phyloP scores from a whole-genome alignment of 257 asterid genomes.

The Fraxinus quadrangulata region DNA sequence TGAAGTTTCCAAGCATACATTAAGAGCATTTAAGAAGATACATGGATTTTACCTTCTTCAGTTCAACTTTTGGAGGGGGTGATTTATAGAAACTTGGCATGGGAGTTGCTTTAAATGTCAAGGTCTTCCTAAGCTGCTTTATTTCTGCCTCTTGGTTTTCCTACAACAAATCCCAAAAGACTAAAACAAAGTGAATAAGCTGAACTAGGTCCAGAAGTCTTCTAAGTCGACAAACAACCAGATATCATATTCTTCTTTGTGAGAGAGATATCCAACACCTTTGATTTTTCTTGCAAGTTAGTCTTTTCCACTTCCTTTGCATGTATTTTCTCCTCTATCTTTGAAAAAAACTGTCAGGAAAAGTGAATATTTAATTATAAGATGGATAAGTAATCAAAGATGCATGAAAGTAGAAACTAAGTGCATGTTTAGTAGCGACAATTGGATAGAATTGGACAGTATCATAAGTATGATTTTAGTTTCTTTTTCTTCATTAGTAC shows the following conservation, averaged over 20 bases:
- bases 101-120: slow-evolving; percentile 85
- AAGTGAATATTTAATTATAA: neutral
- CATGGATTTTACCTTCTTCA: slow-evolving; percentile 60
- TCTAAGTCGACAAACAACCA: neutral
- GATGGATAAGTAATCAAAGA: neutral
- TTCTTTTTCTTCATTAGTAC: neutral
- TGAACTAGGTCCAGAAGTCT: neutral
- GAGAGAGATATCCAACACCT: slow-evolving; percentile 43
- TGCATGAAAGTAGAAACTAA: neutral
- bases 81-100: slow-evolving; percentile 91
- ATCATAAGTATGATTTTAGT: neutral
- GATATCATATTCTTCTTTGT: neutral
- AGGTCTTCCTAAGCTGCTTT: slow-evolving; percentile 71
- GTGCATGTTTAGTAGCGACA: neutral
- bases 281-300: slow-evolving; percentile 73
- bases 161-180: slow-evolving; percentile 37
- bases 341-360: slow-evolving; percentile 71
- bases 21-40: neutral
- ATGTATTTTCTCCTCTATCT: slow-evolving; percentile 82
- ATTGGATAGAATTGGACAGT: neutral
- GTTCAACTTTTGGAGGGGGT: slow-evolving; percentile 76
- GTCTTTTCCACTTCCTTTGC: slow-evolving; percentile 71
- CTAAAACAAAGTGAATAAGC: slow-evolving; percentile 7
- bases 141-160: slow-evolving; percentile 81
- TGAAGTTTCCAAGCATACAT: neutral